phyloP scores from a whole-genome alignment of 331 rosid genomes.

The Arachis monticola region DNA sequence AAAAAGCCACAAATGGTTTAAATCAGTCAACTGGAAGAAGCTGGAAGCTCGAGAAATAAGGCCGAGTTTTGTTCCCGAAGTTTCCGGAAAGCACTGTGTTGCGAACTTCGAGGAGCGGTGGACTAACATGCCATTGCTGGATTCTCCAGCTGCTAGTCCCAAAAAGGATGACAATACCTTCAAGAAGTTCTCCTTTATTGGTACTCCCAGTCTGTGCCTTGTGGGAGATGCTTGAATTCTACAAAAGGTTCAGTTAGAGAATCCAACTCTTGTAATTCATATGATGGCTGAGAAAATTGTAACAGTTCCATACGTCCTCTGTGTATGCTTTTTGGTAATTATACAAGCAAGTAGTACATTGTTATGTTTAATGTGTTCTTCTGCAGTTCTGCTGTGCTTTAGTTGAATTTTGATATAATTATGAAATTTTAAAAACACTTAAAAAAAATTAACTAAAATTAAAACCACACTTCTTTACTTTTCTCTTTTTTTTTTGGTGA shows the following conservation, averaged over 20 bases:
- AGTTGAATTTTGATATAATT: too few species aligned
- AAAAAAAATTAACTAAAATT: too few species aligned
- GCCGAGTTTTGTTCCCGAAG: slow-evolving; percentile 81
- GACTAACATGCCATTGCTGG: slow-evolving; percentile 74
- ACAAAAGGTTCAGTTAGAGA: background rate
- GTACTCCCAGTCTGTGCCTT: slow-evolving; percentile 50
- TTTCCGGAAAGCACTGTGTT: slow-evolving; percentile 71
- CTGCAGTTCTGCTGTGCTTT: background rate
- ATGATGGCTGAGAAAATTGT: slow-evolving; percentile 21
- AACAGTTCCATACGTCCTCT: background rate
- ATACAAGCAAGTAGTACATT: slow-evolving; percentile 5
- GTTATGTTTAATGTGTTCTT: background rate
- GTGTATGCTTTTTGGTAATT: background rate
- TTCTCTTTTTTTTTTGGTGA: too few species aligned
- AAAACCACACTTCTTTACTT: too few species aligned
- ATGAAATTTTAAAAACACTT: too few species aligned
- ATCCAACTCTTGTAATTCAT: slow-evolving; percentile 19
- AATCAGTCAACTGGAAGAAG: slow-evolving; percentile 69
- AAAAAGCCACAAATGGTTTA: slow-evolving; percentile 82
- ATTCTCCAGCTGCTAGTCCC: slow-evolving; percentile 79
- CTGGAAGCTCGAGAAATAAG: slow-evolving; percentile 66
- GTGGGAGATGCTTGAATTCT: slow-evolving; percentile 23
- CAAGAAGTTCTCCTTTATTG: slow-evolving; percentile 61
- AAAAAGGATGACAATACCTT: slow-evolving; percentile 57
- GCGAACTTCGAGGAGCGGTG: slow-evolving; percentile 80